Conservation (phyloP, 768 basidiomycete species). For the Tricholoma bakamatsutake region DNA sequence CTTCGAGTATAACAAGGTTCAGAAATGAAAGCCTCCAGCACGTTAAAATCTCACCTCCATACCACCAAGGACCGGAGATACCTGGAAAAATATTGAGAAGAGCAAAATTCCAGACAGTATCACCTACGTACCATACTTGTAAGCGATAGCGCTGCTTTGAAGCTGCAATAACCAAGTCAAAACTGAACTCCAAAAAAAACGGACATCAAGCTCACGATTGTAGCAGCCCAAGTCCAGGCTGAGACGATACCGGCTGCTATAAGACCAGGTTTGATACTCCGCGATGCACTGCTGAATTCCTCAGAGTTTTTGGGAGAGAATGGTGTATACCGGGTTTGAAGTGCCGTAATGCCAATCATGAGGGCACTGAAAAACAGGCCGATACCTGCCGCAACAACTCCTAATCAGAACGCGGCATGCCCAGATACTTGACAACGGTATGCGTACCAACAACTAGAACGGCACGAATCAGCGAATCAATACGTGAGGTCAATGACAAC, state of each 20-base stretch:
- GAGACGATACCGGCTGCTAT: conserved; percentile 91
- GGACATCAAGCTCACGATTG: conserved; percentile 39
- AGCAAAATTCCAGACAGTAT: background rate
- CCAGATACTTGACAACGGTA: background rate
- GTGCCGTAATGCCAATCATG: conserved; percentile 70
- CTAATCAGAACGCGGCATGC: background rate
- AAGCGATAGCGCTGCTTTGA: conserved; percentile 80
- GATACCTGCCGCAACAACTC: conserved; percentile 48
- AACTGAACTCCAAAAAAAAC: background rate
- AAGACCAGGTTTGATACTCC: conserved; percentile 84
- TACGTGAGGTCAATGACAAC: background rate
- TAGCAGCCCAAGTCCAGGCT: conserved; percentile 90
- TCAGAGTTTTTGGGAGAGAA: conserved; percentile 77
- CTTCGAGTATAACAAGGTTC: background rate
- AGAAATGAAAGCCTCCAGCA: background rate
- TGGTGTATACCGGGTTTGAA: conserved; percentile 81
- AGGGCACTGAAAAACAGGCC: conserved; percentile 83
- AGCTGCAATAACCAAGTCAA: conserved; percentile 28
- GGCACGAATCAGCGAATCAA: background rate
- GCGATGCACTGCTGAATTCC: conserved; percentile 77
- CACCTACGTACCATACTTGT: conserved; percentile 71
- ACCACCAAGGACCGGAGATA: conserved; percentile 77
- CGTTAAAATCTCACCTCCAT: conserved; percentile 39
- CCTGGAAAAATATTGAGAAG: background rate
- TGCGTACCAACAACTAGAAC: conserved; percentile 44